A percentile compares a stretch with the other conserved stretches of the same genome.
Evolutionary conservation across 2,329 filamentous ascomycete genomes (phyloP).

Genomic region (Chaetomium sp.): DNA sequence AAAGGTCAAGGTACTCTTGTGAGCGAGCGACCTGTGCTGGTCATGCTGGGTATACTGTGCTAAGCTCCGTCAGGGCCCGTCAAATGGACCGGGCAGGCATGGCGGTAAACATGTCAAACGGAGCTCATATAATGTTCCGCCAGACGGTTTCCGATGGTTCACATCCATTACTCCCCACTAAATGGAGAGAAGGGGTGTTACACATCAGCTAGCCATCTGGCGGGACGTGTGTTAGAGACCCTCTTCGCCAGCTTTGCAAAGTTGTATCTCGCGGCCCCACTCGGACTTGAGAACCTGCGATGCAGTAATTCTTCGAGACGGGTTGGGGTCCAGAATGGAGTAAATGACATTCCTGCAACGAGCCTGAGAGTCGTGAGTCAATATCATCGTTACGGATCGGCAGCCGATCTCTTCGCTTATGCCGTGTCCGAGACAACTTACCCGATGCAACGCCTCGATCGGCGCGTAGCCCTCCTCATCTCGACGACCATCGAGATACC

Average conservation of each 20-base stretch:
- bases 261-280: constrained; percentile 95
- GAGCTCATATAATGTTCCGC: constrained; percentile 12
- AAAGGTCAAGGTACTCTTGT: too few species aligned
- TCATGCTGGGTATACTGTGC: too few species aligned
- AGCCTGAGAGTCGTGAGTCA: constrained; percentile 51
- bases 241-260: constrained; percentile 95
- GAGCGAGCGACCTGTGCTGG: too few species aligned
- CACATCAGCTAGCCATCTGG: constrained; percentile 19
- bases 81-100: neutral
- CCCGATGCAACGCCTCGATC: constrained; percentile 90
- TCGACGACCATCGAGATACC: constrained; percentile 85
- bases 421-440: constrained; percentile 44
- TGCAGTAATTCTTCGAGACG: constrained; percentile 83
- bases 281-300: constrained; percentile 97
- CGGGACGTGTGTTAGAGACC: constrained; percentile 57
- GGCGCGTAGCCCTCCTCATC: constrained; percentile 95
- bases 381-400: neutral
- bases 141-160: constrained; percentile 17
- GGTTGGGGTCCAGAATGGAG: constrained; percentile 93
- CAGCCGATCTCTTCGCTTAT: neutral
- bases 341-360: constrained; percentile 98
- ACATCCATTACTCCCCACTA: neutral
- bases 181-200: neutral
- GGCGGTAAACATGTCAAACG: neutral
- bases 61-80: too few species aligned